phyloP scores from a whole-genome alignment of 2,329 filamentous ascomycete species.

The Aspergillus sergii region DNA sequence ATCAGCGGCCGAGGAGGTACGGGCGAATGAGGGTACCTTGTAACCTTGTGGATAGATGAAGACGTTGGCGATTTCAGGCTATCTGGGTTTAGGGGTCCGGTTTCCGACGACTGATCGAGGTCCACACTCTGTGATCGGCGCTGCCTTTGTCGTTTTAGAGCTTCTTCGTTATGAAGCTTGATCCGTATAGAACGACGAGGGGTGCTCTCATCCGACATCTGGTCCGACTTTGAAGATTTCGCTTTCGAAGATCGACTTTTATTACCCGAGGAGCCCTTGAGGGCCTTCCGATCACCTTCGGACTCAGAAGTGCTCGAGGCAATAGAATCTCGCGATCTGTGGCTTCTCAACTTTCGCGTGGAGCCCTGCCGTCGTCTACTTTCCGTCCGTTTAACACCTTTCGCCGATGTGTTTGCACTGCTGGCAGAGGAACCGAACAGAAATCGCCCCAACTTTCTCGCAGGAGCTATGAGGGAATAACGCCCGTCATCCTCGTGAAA shows the following conservation, averaged over 20 bases:
- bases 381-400: slow-evolving; percentile 27
- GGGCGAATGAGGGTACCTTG: slow-evolving; percentile 87
- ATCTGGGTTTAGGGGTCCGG: slow-evolving; percentile 65
- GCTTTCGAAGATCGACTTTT: slow-evolving; percentile 30
- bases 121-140: slow-evolving; percentile 37
- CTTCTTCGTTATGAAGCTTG: slow-evolving; percentile 79
- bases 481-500: slow-evolving; percentile 79
- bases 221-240: slow-evolving; percentile 28
- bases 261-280: slow-evolving; percentile 24
- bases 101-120: slow-evolving; percentile 28
- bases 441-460: slow-evolving; percentile 61
- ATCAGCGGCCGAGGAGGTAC: slow-evolving; percentile 88
- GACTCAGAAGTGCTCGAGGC: slow-evolving; percentile 59
- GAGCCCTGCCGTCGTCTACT: slow-evolving; percentile 33
- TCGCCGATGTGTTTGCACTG: slow-evolving; percentile 23
- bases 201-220: slow-evolving; percentile 61
- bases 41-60: slow-evolving; percentile 69
- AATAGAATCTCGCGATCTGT: slow-evolving; percentile 45
- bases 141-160: slow-evolving; percentile 68
- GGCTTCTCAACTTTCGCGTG: slow-evolving; percentile 34
- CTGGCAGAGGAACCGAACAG: slow-evolving; percentile 24
- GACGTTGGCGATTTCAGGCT: slow-evolving; percentile 94
- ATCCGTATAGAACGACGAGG: slow-evolving; percentile 85
- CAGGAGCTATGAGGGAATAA: slow-evolving; percentile 76
- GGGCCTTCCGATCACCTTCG: slow-evolving; percentile 47